Evolutionary conservation across 2,329 filamentous ascomycete species (phyloP).

Genomic region (Capronia coronata): DNA sequence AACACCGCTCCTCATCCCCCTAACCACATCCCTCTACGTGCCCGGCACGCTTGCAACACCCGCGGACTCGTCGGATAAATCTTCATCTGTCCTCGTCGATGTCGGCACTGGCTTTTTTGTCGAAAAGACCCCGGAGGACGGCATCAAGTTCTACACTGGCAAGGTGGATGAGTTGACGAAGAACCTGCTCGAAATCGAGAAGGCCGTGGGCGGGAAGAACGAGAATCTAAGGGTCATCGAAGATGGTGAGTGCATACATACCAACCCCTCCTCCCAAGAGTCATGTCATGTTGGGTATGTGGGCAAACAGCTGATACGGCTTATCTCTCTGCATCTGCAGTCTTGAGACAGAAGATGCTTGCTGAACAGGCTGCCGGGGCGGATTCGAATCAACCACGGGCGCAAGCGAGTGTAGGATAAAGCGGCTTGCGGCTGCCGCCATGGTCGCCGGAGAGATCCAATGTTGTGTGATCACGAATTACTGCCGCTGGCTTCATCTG

Average conservation of each 20-base stretch:
- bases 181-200: slow-evolving; percentile 62
- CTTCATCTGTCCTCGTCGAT: slow-evolving; percentile 65
- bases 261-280: too few species aligned
- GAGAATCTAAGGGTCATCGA: slow-evolving; percentile 80
- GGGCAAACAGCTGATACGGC: too few species aligned
- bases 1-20: slow-evolving; percentile 68
- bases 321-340: slow-evolving; percentile 32
- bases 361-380: slow-evolving; percentile 33
- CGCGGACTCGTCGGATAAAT: slow-evolving; percentile 1
- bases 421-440: slow-evolving; percentile 1
- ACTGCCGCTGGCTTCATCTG: too few species aligned
- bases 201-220: slow-evolving; percentile 67
- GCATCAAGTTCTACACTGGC: slow-evolving; percentile 58
- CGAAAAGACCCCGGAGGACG: slow-evolving; percentile 66
- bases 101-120: slow-evolving; percentile 91
- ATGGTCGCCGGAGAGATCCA: background rate
- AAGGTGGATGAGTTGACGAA: slow-evolving; percentile 61
- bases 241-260: slow-evolving; percentile 64
- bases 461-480: background rate
- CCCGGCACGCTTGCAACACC: slow-evolving; percentile 69
- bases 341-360: slow-evolving; percentile 49
- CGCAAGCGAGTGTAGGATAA: slow-evolving; percentile 29
- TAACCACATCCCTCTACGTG: slow-evolving; percentile 93
- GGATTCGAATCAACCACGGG: slow-evolving; percentile 4
- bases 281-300: too few species aligned